Evolutionary conservation across 2,329 filamentous ascomycete genomes (phyloP).

Genomic region (Penicillium polonicum): DNA sequence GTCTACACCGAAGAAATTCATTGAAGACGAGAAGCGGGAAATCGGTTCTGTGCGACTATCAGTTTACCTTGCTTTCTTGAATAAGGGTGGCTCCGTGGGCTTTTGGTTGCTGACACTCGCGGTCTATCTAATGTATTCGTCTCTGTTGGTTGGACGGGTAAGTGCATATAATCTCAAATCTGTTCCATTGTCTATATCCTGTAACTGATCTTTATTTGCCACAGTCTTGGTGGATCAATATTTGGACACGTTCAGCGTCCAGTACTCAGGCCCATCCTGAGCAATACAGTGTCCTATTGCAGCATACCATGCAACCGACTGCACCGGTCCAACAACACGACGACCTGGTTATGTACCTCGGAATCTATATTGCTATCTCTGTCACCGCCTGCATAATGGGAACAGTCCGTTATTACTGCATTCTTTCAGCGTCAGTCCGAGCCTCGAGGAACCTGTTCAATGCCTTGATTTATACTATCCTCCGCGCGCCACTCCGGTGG

Average conservation of each 20-base stretch:
- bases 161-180: constrained; percentile 21
- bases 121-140: constrained; percentile 57
- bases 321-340: constrained; percentile 34
- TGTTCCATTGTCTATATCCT: background rate
- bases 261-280: constrained; percentile 16
- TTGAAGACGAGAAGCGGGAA: constrained; percentile 72
- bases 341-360: constrained; percentile 58
- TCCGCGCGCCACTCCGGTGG: constrained; percentile 74
- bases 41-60: constrained; percentile 65
- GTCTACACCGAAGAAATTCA: constrained; percentile 62
- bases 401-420: constrained; percentile 61
- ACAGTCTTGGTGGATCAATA: constrained; percentile 49
- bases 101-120: constrained; percentile 59
- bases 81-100: constrained; percentile 61
- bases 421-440: constrained; percentile 65
- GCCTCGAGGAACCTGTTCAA: constrained; percentile 69
- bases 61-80: constrained; percentile 68
- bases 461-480: constrained; percentile 64
- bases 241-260: constrained; percentile 45
- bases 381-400: constrained; percentile 58
- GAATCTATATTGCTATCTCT: constrained; percentile 65
- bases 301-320: constrained; percentile 13
- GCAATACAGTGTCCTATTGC: constrained; percentile 16
- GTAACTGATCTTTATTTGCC: constrained; percentile 2
- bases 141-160: constrained; percentile 53